Base-by-base conservation (phyloP, 495 filamentous ascomycete species). In the Thermochaetoides thermophila region DNA sequence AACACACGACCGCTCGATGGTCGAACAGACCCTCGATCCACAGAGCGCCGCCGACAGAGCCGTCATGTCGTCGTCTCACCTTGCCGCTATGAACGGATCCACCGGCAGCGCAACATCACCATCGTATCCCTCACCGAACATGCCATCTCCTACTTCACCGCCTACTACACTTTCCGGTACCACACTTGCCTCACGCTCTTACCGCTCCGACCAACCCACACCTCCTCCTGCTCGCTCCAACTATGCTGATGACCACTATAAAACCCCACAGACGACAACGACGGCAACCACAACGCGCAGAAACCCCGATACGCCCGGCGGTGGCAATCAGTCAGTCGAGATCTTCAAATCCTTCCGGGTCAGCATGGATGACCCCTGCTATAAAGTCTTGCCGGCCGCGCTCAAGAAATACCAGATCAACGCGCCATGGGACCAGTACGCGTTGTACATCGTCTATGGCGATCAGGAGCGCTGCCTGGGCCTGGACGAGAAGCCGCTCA, bases 311-410 rank as follows among this genome's bases (percentile, higher is more conserved):
- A 69, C 61, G 5, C 68, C 62, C 4, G 52, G 60, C 30, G 15
- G 15, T 6, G 60, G 57, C 42, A 61, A 59, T 35, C 55, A 59
- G 13, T 67, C 66, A 23, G 84, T 87, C 35, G 87, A 97, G 47
- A 96, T 97, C 33, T 95, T 96, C 73, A 96, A 95, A 54, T 86
- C 79, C 5, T 97, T 97, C 65, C 75, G 89, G 17, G 89, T 97
- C 40, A 84, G 79, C 42, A 86, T 94, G 76, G 89, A 97, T 39
- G 89, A 96, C 45, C 89, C 89, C 1, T 97, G 89, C 62, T 76
- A 94, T 59, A 95, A 93, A 49, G 89, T 97, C 20, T 72, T 97
- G 7, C 89, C 89, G 1, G 89, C 91, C 17, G 89, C 89, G 8
- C 67, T 97, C 15, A 87, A 87, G 53, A 92, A 93, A 50, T 97